phyloP scores from a whole-genome alignment of 106 monocot genomes.

The Acanthochlamys bracteata region DNA sequence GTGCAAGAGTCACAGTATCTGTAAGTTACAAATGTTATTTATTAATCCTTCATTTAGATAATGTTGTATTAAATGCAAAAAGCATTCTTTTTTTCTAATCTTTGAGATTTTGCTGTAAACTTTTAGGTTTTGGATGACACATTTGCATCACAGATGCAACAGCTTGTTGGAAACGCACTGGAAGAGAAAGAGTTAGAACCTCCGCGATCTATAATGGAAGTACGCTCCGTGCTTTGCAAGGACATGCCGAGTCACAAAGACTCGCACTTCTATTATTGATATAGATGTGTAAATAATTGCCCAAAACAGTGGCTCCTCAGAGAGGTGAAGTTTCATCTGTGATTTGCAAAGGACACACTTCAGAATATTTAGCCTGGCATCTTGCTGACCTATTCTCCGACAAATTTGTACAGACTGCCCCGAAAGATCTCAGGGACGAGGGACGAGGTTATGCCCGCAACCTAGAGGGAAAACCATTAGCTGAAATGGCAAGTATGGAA shows the following conservation, averaged over 20 bases:
- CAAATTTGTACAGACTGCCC: too few species aligned
- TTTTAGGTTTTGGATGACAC: constrained; percentile 75
- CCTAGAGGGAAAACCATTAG: too few species aligned
- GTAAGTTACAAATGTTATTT: constrained; percentile 32
- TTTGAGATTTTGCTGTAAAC: neutral
- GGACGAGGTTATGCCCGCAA: too few species aligned
- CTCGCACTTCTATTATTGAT: constrained; percentile 64
- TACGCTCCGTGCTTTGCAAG: constrained; percentile 89
- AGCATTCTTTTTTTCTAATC: too few species aligned
- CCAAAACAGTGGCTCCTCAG: too few species aligned
- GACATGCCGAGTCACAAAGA: constrained; percentile 63
- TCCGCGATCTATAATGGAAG: constrained; percentile 83
- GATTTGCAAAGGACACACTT: too few species aligned
- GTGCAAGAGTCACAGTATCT: constrained; percentile 62
- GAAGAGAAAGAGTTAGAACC: constrained; percentile 77
- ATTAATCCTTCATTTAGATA: neutral
- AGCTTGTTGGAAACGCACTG: constrained; percentile 73
- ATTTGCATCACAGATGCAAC: constrained; percentile 95
- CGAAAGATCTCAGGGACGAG: too few species aligned
- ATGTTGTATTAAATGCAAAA: neutral
- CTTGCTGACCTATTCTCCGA: too few species aligned
- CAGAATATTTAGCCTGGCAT: too few species aligned
- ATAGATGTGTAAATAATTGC: too few species aligned
- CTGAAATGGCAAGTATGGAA: too few species aligned
- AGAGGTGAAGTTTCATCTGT: too few species aligned